phyloP scores from a whole-genome alignment of 768 basidiomycete species.

The Russula brevipes region DNA sequence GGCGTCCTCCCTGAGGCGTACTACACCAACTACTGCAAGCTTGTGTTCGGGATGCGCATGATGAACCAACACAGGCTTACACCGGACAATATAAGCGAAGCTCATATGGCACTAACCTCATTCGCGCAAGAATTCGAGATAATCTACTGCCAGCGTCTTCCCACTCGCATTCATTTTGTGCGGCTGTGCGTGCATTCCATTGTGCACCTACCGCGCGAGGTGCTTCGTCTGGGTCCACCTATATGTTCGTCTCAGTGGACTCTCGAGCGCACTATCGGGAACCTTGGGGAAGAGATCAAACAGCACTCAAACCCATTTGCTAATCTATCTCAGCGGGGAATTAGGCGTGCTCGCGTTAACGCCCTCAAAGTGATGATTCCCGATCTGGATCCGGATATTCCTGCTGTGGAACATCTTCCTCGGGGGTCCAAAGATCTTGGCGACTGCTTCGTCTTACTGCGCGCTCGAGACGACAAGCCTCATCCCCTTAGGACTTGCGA shows the following conservation, averaged over 20 bases:
- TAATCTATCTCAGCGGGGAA: not conserved
- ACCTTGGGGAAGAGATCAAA: not conserved
- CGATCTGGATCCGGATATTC: not conserved
- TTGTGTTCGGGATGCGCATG: slow-evolving; percentile 27
- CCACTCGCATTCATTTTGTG: not conserved
- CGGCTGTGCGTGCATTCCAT: not conserved
- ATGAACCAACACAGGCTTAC: slow-evolving; percentile 24
- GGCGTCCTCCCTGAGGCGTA: slow-evolving; percentile 27
- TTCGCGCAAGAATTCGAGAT: not conserved
- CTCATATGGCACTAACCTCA: not conserved
- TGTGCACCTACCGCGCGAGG: not conserved
- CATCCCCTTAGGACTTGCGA: not conserved
- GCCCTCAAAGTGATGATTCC: not conserved
- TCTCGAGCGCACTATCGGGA: not conserved
- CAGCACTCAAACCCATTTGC: not conserved
- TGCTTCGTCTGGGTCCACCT: not conserved
- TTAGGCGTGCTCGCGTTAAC: not conserved
- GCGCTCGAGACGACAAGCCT: not conserved
- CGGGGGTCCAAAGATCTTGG: not conserved
- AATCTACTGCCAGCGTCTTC: not conserved
- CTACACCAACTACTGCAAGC: slow-evolving; percentile 30
- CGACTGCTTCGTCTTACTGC: not conserved
- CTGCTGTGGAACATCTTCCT: not conserved
- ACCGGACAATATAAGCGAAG: not conserved
- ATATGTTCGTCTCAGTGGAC: not conserved